Percentiles rank a stretch among this genome's conserved stretches.
phyloP scores from a whole-genome alignment of 2,329 filamentous ascomycete species.

The Dactylellina sp. region DNA sequence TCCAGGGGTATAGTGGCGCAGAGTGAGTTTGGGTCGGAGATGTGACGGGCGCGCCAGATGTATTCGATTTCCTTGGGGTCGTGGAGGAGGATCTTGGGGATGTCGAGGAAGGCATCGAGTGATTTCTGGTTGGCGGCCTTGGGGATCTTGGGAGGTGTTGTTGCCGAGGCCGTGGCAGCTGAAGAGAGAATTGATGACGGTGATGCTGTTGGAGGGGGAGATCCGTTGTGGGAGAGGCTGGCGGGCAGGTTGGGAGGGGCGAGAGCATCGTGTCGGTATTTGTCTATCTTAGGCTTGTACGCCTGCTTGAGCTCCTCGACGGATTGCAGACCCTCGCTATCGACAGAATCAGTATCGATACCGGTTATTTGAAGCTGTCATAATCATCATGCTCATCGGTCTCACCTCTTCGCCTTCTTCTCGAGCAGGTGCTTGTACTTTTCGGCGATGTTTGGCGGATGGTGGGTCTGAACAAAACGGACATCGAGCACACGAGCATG shows the following conservation, averaged over 20 bases:
- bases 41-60: slow-evolving; percentile 90
- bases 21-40: slow-evolving; percentile 77
- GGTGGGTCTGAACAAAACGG: slow-evolving; percentile 85
- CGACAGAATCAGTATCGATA: slow-evolving; percentile 21
- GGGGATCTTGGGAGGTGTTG: slow-evolving; percentile 61
- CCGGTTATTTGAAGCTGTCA: background rate
- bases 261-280: slow-evolving; percentile 76
- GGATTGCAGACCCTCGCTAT: slow-evolving; percentile 73
- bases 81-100: slow-evolving; percentile 79
- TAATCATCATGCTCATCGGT: background rate
- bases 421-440: slow-evolving; percentile 90
- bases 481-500: slow-evolving; percentile 95
- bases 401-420: slow-evolving; percentile 77
- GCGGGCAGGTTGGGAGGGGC: slow-evolving; percentile 65
- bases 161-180: slow-evolving; percentile 2
- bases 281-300: slow-evolving; percentile 84
- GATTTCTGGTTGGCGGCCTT: slow-evolving; percentile 68
- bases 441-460: slow-evolving; percentile 76
- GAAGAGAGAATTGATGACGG: slow-evolving; percentile 60
- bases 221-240: slow-evolving; percentile 31
- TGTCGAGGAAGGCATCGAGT: slow-evolving; percentile 77
- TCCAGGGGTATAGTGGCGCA: slow-evolving; percentile 81
- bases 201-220: slow-evolving; percentile 19
- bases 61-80: slow-evolving; percentile 80
- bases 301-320: slow-evolving; percentile 81